These are phyloP conservation scores for Trametes coccinea DNA, from an alignment of 768 basidiomycete species.

Conservation along the genomic window DNA sequence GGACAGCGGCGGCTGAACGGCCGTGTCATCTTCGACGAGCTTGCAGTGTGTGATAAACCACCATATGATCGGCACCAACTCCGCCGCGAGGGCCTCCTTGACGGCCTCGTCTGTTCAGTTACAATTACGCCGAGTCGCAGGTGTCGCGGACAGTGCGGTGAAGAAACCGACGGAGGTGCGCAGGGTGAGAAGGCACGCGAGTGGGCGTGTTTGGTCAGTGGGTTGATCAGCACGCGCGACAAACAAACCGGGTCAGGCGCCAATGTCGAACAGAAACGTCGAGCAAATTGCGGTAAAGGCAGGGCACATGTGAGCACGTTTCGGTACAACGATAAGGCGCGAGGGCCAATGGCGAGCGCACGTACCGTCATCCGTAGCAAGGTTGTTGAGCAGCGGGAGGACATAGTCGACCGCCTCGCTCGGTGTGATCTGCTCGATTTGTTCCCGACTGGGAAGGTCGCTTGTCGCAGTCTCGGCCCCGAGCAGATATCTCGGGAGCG, in stretches of 20 bases:
- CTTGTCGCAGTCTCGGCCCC: constrained; percentile 24
- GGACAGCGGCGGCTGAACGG: constrained; percentile 8
- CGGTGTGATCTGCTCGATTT: constrained; percentile 60
- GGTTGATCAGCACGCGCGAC: not conserved
- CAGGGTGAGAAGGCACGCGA: constrained; percentile 4
- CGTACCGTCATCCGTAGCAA: constrained; percentile 86
- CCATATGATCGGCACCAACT: constrained; percentile 84
- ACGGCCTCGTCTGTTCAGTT: constrained; percentile 70
- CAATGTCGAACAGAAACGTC: not conserved
- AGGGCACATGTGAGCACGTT: constrained; percentile 12
- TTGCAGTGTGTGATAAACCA: constrained; percentile 72
- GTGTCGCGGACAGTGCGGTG: constrained; percentile 7
- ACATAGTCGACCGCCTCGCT: constrained; percentile 93
- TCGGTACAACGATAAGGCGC: not conserved
- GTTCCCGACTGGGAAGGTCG: constrained; percentile 14
- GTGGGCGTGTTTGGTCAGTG: constrained; percentile 18
- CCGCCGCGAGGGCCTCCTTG: constrained; percentile 82
- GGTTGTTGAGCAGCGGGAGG: constrained; percentile 79
- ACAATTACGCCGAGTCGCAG: not conserved
- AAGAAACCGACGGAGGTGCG: constrained; percentile 6
- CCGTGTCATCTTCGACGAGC: constrained; percentile 30
- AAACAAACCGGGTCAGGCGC: constrained; percentile 10
- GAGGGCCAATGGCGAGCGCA: constrained; percentile 4
- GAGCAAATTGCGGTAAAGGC: not conserved
- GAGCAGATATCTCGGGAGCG: constrained; percentile 74